Percentiles rank a stretch among this genome's conserved stretches.
phyloP scores from a whole-genome alignment of 805 yeast genomes.

The Wickerhamomyces hampshirensis region DNA sequence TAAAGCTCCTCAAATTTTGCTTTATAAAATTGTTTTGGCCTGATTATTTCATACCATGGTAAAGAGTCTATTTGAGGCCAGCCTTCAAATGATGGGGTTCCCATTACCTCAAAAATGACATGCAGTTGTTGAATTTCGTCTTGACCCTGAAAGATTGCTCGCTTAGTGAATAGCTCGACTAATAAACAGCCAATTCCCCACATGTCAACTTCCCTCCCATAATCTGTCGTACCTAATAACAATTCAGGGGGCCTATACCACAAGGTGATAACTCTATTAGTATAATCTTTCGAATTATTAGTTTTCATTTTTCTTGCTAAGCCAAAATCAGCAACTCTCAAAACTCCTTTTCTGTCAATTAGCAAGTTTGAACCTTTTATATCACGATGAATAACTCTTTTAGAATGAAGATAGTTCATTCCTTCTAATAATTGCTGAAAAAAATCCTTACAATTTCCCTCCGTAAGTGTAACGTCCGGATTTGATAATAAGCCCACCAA shows the following conservation, averaged over 20 bases:
- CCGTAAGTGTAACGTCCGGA: slow-evolving; percentile 56
- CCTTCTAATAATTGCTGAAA: slow-evolving; percentile 66
- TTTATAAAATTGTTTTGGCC: slow-evolving; percentile 41
- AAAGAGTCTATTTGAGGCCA: slow-evolving; percentile 79
- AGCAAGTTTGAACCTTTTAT: slow-evolving; percentile 78
- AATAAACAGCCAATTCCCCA: slow-evolving; percentile 97
- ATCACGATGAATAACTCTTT: slow-evolving; percentile 71
- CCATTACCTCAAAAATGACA: slow-evolving; percentile 77
- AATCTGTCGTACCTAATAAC: slow-evolving; percentile 82
- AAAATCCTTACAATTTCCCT: slow-evolving; percentile 61
- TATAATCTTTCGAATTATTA: slow-evolving; percentile 59
- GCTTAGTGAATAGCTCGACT: slow-evolving; percentile 70
- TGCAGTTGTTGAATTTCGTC: slow-evolving; percentile 84
- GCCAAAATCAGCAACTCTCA: slow-evolving; percentile 81
- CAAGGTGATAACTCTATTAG: slow-evolving; percentile 90
- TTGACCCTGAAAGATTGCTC: slow-evolving; percentile 79
- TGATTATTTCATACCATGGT: slow-evolving; percentile 90
- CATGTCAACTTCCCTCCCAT: slow-evolving; percentile 86
- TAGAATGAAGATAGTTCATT: slow-evolving; percentile 61
- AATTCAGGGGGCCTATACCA: slow-evolving; percentile 99
- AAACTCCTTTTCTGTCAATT: slow-evolving; percentile 53
- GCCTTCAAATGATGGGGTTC: slow-evolving; percentile 65
- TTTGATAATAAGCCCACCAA: slow-evolving; percentile 82
- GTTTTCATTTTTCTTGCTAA: slow-evolving; percentile 72
- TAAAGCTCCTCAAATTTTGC: slow-evolving; percentile 38